phyloP scores from a whole-genome alignment of 1,284 basidiomycete species.

The Boletus holoroseus region DNA sequence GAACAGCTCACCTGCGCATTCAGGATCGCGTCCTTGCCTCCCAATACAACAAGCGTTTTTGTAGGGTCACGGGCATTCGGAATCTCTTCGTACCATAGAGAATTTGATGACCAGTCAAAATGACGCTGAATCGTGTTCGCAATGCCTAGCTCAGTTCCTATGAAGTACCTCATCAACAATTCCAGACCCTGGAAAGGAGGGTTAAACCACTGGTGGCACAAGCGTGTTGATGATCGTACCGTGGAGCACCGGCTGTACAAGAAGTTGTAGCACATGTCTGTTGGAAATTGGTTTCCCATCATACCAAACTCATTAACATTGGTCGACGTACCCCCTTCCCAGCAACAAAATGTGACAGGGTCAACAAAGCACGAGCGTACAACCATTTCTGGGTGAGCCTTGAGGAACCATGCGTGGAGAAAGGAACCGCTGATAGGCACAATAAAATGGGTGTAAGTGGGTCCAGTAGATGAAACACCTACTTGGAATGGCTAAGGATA shows the following conservation, averaged over 20 bases:
- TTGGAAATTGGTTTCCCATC: constrained; percentile 2
- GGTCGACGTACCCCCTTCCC: constrained; percentile 69
- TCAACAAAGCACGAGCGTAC: constrained; percentile 82
- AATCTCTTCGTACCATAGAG: constrained; percentile 85
- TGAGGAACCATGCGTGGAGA: constrained; percentile 79
- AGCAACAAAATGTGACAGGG: constrained; percentile 82
- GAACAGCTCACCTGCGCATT: constrained; percentile 52
- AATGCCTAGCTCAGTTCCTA: constrained; percentile 79
- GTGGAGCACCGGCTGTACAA: constrained; percentile 63
- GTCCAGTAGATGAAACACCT: constrained; percentile 25
- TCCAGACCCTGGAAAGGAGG: constrained; percentile 55
- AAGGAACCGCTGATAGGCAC: constrained; percentile 55
- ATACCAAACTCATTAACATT: neutral
- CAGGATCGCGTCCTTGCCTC: constrained; percentile 76
- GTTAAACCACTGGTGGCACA: constrained; percentile 11
- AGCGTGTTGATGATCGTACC: constrained; percentile 37
- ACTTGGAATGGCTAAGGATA: constrained; percentile 87
- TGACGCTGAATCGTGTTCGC: constrained; percentile 80
- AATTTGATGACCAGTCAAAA: constrained; percentile 86
- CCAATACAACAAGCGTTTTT: constrained; percentile 67
- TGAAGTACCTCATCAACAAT: constrained; percentile 79
- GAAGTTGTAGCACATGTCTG: constrained; percentile 86
- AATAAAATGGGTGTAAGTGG: constrained; percentile 11
- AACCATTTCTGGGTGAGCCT: constrained; percentile 65
- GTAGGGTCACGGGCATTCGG: constrained; percentile 62